Evolutionary conservation across 257 asterid species (phyloP), one percentile per base, ranked within the genome.

Genomic region (Cruciata laevipes): DNA sequence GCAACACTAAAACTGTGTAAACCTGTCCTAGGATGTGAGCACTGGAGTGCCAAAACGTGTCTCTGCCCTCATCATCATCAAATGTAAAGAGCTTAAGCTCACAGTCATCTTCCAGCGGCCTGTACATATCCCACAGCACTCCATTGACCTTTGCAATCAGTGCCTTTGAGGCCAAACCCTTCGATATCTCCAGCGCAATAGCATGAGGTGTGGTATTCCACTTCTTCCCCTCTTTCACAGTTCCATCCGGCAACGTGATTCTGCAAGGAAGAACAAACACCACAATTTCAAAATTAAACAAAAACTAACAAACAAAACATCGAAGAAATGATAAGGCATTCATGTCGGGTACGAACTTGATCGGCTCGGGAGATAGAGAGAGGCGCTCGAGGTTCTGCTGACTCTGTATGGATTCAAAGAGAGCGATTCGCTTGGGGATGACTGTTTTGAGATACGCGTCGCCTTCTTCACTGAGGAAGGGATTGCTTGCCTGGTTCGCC

Each of bases 1-100:
- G 30, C 30, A 27, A 2, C 2, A 27, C 30, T 27, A 27, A 40
- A 17, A 13, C 9, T 31, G 51, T 11, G 51, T 13, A 66, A 69
- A 90, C 99, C 97, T 94, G 89, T 63, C 98, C 99, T 7, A 94
- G 96, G 78, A 94, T 90, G 81, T 94, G 98, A 11, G 99, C 99
- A 75, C 98, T 94, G 0, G 99, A 94, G 71, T 94, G 99, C 99
- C 99, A 94, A 66, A 94, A 94, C 6, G 98, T 91, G 73, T 91
- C 97, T 3, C 97, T 87, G 2, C 99, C 99, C 81, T 90, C 99
- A 38, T 85, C 95, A n/a, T 75, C 75, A 9, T 94, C 94, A 68
- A 94, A 94, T 0, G 83, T 89, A 57, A 89, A 91, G 65, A 94
- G 66, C 80, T 75, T 85, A 6, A 94, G 92, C 74, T 84, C 84